Evolutionary conservation across 371 early-diverging fungal genomes (phyloP).

Genomic region (Coemansia sp.): DNA sequence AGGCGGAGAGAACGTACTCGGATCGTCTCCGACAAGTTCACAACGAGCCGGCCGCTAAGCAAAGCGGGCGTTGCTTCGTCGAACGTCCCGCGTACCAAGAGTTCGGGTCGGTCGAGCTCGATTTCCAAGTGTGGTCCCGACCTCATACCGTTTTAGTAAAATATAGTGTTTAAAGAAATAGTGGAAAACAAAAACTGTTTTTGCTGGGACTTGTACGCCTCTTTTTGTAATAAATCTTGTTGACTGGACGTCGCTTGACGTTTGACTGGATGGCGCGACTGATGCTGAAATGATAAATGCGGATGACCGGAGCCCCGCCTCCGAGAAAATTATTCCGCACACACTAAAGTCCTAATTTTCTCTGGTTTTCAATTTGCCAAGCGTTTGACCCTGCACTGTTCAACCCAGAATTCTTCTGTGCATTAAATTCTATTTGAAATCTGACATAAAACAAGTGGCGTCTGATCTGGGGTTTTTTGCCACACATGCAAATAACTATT

Average conservation of each 20-base stretch:
- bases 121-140: slow-evolving; percentile 36
- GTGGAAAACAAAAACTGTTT: background rate
- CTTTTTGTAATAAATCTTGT: too few species aligned
- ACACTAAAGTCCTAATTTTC: background rate
- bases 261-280: too few species aligned
- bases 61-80: slow-evolving; percentile 38
- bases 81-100: slow-evolving; percentile 37
- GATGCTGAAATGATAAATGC: background rate
- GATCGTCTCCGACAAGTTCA: slow-evolving; percentile 34
- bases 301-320: background rate
- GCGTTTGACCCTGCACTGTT: background rate
- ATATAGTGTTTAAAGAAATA: background rate
- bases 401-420: background rate
- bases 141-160: slow-evolving; percentile 14
- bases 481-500: too few species aligned
- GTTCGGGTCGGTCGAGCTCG: slow-evolving; percentile 37
- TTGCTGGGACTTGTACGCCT: too few species aligned
- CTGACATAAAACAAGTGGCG: too few species aligned
- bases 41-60: slow-evolving; percentile 38
- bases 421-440: background rate
- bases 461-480: too few species aligned
- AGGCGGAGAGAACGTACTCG: slow-evolving; percentile 36
- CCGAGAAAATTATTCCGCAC: background rate
- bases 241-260: too few species aligned
- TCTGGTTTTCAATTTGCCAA: background rate